These are phyloP conservation scores for Spergularia marina DNA, from an alignment of 148 eudicot species.

Conservation along the genomic window DNA sequence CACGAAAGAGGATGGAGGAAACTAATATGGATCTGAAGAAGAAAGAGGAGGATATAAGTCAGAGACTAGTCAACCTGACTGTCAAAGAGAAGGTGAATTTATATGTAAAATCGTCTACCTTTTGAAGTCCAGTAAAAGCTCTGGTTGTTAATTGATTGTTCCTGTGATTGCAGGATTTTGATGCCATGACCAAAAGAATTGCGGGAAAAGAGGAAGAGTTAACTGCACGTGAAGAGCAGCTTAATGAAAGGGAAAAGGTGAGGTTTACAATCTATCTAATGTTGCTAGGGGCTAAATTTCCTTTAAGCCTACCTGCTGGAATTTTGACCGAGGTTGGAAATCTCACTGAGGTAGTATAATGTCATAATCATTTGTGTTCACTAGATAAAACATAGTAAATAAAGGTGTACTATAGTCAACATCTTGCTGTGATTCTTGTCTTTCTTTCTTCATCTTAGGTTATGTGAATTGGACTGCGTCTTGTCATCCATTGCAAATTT, in stretches of 20 bases:
- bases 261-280: slow-evolving; percentile 15
- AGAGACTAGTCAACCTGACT: slow-evolving; percentile 43
- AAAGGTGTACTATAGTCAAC: background rate
- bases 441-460: background rate
- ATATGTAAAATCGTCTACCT: background rate
- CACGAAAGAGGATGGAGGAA: slow-evolving; percentile 61
- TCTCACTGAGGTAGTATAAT: too few relatives aligned
- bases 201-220: slow-evolving; percentile 69
- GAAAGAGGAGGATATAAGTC: slow-evolving; percentile 75
- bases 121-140: background rate
- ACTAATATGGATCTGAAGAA: slow-evolving; percentile 52
- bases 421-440: background rate
- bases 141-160: slow-evolving; percentile 2
- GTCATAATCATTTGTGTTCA: background rate
- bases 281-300: background rate
- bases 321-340: too few relatives aligned
- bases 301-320: too few relatives aligned
- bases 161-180: slow-evolving; percentile 60
- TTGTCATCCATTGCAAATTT: background rate
- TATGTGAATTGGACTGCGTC: background rate
- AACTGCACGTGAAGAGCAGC: slow-evolving; percentile 55
- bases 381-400: background rate
- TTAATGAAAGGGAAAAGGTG: slow-evolving; percentile 65
- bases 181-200: slow-evolving; percentile 42
- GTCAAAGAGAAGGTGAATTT: slow-evolving; percentile 69